A percentile compares a stretch with the other conserved stretches of the same genome.
phyloP scores from a whole-genome alignment of 257 asterid genomes.

The Fraxinus quadrangulata region DNA sequence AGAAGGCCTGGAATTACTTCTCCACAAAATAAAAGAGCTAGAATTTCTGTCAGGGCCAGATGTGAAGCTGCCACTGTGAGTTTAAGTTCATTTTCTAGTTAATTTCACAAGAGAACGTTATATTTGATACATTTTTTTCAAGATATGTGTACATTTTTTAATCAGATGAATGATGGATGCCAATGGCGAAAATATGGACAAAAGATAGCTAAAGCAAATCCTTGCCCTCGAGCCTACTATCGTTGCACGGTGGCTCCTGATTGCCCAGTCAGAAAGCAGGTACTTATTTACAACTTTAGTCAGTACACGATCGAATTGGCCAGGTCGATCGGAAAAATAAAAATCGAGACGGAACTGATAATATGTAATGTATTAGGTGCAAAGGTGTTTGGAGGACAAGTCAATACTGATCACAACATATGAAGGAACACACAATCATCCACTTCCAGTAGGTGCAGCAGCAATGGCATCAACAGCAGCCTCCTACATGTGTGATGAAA shows the following conservation, averaged over 20 bases:
- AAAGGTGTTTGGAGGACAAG: conserved; percentile 87
- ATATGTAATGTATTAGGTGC: conserved; percentile 52
- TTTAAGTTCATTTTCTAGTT: conserved; percentile 4
- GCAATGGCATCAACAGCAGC: conserved; percentile 86
- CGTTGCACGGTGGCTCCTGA: conserved; percentile 96
- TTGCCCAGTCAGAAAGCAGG: conserved; percentile 96
- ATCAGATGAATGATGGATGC: conserved; percentile 94
- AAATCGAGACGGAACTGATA: not conserved
- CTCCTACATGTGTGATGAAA: conserved; percentile 45
- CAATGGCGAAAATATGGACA: conserved; percentile 99
- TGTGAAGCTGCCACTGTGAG: conserved; percentile 94
- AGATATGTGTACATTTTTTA: not conserved
- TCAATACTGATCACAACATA: conserved; percentile 90
- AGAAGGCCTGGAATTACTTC: conserved; percentile 36
- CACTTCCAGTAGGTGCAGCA: conserved; percentile 89
- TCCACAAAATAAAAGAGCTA: conserved; percentile 72
- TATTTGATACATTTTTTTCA: not conserved
- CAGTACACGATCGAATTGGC: too few species aligned
- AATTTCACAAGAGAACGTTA: not conserved
- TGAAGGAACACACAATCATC: conserved; percentile 96
- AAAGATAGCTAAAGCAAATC: conserved; percentile 89
- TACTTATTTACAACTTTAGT: conserved; percentile 1
- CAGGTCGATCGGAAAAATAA: too few species aligned
- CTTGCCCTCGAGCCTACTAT: conserved; percentile 95
- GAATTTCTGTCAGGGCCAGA: conserved; percentile 99